Evolutionary conservation across 1,284 basidiomycete species (phyloP), one percentile per base, ranked within the genome.

Genomic region (Irpex sp.): DNA sequence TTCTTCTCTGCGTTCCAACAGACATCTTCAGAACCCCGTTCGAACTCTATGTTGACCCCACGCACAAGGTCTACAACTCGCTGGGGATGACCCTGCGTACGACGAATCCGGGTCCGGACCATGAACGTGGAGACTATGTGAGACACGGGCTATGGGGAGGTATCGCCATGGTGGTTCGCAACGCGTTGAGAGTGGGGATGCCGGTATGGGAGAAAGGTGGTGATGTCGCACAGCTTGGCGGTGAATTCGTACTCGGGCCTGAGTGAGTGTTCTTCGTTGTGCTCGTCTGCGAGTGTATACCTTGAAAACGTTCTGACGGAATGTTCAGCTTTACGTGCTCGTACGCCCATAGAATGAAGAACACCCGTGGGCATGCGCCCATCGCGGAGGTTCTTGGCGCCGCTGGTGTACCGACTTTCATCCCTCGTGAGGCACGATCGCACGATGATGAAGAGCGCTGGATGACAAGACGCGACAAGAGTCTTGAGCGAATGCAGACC

Each of bases 171-270:
- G 88, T 92, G 21, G 82, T 91, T 49, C 77, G 84, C 66, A 85
- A 89, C 64, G 87, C 88, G 6, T 70, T 92, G 52, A 82, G 83
- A 60, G 82, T 84, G 13, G 83, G 89, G 40, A 88, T 94, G 85
- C 91, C 92, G 0, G 79, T 95, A 8, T 89, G 87, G 85, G 88
- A 89, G 74, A 86, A 85, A 62, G 91, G 90, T 1, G 94, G 94
- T 0, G 89, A 94, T 70, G 78, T 86, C 55, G 76, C 80, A 58
- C 91, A 95, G 74, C 82, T 96, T 36, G 94, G 94, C 15, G 94
- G 94, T 26, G 94, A 96, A 77, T 96, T 96, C 71, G 84, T 96
- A 31, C 82, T 97, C 60, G 91, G 91, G 26, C 91, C 91, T 56
- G 87, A 86, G 87, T 89, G 63, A 71, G 84, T 38, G 19, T 37